Base-by-base conservation (phyloP, 768 basidiomycete species). In the Antrodiella citrinella region DNA sequence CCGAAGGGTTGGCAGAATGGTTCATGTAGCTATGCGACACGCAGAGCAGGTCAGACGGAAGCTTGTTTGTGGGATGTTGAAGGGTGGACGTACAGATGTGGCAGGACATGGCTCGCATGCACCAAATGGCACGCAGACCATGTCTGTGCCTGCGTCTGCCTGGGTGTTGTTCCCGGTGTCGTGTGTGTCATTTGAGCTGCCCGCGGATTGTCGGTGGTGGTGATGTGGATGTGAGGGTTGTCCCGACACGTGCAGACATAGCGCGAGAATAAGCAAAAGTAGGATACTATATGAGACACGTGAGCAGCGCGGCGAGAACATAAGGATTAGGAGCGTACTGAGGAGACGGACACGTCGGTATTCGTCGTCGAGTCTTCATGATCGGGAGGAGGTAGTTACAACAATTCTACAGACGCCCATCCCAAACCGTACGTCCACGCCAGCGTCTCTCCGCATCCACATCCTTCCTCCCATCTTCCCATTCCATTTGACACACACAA, bases 1-100 rank as follows among this genome's bases (percentile, higher is more conserved):
- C 94, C 94, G 62, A 92, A 95, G n/a, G 94, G 93, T 61, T 89
- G 82, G 68, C 93, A 97, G 66, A 87, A 95, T 2, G 93, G 92
- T 69, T 93, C 81, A 59, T 82, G 71, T 26, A 89, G 71, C 91
- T 94, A 55, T 7, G 38, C 22, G 15, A 35, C 7, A 15, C 30
- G 15, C 30, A n/a, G n/a, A n/a, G n/a, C 1, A 11, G 15, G 19
- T 24, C 4, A 19, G 42, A 12, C 30, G 44, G 21, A 38, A 23
- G 7, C 2, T 22, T 18, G 12, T 11, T 21, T 2, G 30, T 42
- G 11, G 13, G 43, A 12, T n/a, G 39, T 45, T 21, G 20, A 20
- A 20, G n/a, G 3, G 49, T 35, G 39, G n/a, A 71, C 78, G 47
- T 58, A 86, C 84, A 15, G 75, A 69, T 51, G 80, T 78, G 7